These are phyloP conservation scores for Hippophae tibetana DNA, from an alignment of 306 rosid genomes.

Conservation along the genomic window DNA sequence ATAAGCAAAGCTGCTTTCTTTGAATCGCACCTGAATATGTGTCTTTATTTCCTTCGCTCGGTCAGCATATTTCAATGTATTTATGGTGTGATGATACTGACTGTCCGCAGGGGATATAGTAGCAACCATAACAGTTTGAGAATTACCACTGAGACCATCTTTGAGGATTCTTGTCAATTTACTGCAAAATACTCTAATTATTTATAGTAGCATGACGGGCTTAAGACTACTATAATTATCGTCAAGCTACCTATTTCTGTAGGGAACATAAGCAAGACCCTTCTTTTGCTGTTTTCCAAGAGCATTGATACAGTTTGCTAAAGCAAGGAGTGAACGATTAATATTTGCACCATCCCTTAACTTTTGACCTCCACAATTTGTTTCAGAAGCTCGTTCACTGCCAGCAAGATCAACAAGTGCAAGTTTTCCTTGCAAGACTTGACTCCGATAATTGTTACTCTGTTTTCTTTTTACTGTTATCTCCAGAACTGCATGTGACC, in stretches of 20 bases:
- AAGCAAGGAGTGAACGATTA: slow-evolving; percentile 59
- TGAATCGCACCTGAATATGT: slow-evolving; percentile 45
- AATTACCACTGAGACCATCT: slow-evolving; percentile 61
- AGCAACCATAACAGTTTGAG: slow-evolving; percentile 62
- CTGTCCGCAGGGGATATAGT: slow-evolving; percentile 40
- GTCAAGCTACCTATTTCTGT: slow-evolving; percentile 44
- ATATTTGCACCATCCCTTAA: slow-evolving; percentile 63
- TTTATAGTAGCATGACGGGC: slow-evolving; percentile 10
- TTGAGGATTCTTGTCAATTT: slow-evolving; percentile 58
- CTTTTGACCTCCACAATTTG: slow-evolving; percentile 47
- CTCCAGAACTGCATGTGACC: slow-evolving; percentile 64
- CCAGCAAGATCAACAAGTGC: slow-evolving; percentile 67
- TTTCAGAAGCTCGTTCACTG: slow-evolving; percentile 55
- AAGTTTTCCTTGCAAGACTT: slow-evolving; percentile 51
- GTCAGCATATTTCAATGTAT: slow-evolving; percentile 61
- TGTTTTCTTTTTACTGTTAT: slow-evolving; percentile 47
- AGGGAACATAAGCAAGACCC: slow-evolving; percentile 65
- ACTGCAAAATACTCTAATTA: slow-evolving; percentile 31
- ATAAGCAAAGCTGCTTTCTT: not conserved
- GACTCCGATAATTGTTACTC: slow-evolving; percentile 46
- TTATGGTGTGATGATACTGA: slow-evolving; percentile 55
- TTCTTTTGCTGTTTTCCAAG: slow-evolving; percentile 54
- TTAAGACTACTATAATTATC: slow-evolving; percentile 4
- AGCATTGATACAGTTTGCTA: slow-evolving; percentile 63
- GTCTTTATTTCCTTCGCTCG: slow-evolving; percentile 64